Percentiles rank a stretch among this genome's conserved stretches.
These are phyloP conservation scores for Botrytis pseudocinerea DNA, from an alignment of 2,329 filamentous ascomycete species.

Conservation along the genomic window DNA sequence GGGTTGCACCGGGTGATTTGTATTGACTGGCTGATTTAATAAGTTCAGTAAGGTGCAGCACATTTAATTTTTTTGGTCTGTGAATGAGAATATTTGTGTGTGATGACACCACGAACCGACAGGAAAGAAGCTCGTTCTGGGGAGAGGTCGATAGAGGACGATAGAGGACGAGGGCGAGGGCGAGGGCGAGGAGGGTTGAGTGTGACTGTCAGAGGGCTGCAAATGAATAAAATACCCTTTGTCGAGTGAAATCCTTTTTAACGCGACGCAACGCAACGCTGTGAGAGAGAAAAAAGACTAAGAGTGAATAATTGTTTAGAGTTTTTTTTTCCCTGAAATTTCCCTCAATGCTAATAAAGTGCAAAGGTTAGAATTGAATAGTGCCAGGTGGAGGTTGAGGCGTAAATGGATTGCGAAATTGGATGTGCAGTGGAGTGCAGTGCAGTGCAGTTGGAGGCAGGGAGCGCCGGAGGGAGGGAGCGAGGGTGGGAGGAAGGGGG, in stretches of 20 bases:
- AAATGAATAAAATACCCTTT: not conserved
- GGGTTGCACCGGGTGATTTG: constrained; percentile 11
- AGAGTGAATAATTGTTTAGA: constrained; percentile 3
- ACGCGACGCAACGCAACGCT: not conserved
- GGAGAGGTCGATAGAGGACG: not conserved
- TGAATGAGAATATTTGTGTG: constrained; percentile 1
- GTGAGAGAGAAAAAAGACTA: not conserved
- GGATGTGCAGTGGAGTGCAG: not conserved
- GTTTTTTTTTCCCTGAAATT: not conserved
- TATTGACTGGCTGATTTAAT: constrained; percentile 3
- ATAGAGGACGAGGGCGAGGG: not conserved
- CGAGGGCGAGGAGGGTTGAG: too few relatives aligned
- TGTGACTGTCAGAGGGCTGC: not conserved
- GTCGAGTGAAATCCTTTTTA: not conserved
- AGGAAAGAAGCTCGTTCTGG: not conserved
- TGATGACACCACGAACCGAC: not conserved
- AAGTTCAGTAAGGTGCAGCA: not conserved
- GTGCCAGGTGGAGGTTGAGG: constrained; percentile 1
- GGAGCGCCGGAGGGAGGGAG: not conserved
- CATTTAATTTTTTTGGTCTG: constrained; percentile 1
- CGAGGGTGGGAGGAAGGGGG: too few relatives aligned
- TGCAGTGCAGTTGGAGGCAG: not conserved
- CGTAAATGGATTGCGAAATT: not conserved
- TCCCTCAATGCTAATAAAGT: not conserved
- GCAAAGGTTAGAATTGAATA: not conserved